Percentiles rank a stretch among this genome's conserved stretches.
Conservation (phyloP, 2,329 filamentous ascomycete genomes). For the Aspergillus pseudoterreus region DNA sequence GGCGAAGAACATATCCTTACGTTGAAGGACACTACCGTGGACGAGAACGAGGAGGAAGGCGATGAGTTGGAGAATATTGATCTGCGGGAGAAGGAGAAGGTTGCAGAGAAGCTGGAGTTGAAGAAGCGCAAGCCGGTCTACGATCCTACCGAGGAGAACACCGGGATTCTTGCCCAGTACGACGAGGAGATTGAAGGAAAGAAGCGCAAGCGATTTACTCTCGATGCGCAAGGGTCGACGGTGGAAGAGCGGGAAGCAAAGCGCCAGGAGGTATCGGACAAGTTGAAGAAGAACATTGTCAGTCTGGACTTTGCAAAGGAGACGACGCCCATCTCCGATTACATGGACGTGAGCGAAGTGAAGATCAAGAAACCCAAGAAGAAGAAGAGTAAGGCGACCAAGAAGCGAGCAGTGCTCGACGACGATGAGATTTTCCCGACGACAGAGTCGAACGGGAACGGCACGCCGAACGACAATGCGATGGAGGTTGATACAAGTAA, state of each 20-base stretch:
- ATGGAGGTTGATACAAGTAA: slow-evolving; percentile 76
- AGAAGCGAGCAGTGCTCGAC: slow-evolving; percentile 61
- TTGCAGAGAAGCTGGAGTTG: slow-evolving; percentile 67
- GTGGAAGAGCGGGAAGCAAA: slow-evolving; percentile 60
- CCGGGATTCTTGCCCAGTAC: slow-evolving; percentile 79
- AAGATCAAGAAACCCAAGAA: slow-evolving; percentile 95
- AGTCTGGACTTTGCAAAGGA: slow-evolving; percentile 69
- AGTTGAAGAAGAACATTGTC: slow-evolving; percentile 64
- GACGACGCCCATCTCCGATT: slow-evolving; percentile 69
- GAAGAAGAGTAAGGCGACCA: slow-evolving; percentile 71
- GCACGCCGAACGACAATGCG: slow-evolving; percentile 40
- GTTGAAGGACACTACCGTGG: slow-evolving; percentile 86
- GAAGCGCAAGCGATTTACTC: slow-evolving; percentile 80
- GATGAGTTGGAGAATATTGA: slow-evolving; percentile 66
- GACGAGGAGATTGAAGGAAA: slow-evolving; percentile 93
- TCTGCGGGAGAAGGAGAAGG: slow-evolving; percentile 40
- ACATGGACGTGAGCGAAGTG: slow-evolving; percentile 78
- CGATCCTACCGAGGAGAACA: slow-evolving; percentile 71
- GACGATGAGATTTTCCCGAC: slow-evolving; percentile 55
- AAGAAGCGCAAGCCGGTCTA: slow-evolving; percentile 91
- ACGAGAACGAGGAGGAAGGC: slow-evolving; percentile 77
- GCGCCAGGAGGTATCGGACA: slow-evolving; percentile 53
- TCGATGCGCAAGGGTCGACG: slow-evolving; percentile 72
- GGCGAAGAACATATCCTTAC: slow-evolving; percentile 83
- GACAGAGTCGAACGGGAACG: slow-evolving; percentile 29